Base-by-base conservation (phyloP, 345 rosid genomes). In the Hibiscus trionum region DNA sequence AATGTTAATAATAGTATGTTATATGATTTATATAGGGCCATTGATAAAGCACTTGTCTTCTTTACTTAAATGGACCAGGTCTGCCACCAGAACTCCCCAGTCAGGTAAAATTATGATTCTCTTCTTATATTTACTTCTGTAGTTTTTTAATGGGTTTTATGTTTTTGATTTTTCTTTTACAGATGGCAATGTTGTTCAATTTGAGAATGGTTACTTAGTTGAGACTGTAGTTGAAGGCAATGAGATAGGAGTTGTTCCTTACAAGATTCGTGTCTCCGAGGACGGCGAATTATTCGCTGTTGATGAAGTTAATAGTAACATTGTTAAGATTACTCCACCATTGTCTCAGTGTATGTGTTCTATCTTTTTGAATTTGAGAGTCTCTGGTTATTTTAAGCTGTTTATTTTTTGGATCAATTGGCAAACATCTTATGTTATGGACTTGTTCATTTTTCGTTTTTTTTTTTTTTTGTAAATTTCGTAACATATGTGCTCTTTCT, bases 321-420 rank as follows among this genome's bases (percentile, higher is more conserved):
- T 94, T 78, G 93, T 94, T 67, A 91, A 91, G 85, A 91, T 94
- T 72, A 91, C 98, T 80, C 98, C 98, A 67, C 98, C 97, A 5
- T 80, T 91, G 80, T 94, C 98, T 29, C 97, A 88, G 71, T 94
- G 98, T 94, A 86, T 35, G 82, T 39, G 35, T 77, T 66, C 16
- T 11, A 73, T 60, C 29, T 52, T 42, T 49, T 4, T 19, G 3
- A 27, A 33, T 49, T 1, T 47, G 53, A 4, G 14, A 5, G 17
- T 17, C 27, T 15, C 33, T 26, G n/a, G 11, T 17, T 16, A 26
- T 14, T 15, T 11, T 9, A 10, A 15, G n/a, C 62, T 10, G 47
- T 31, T 33, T 50, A 15, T 50, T 50, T 14, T 2, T 1, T 50
- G 19, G 56, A 50, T 50, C 19, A 50, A 16, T 16, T 49, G 15